Evolutionary conservation across 2,329 filamentous ascomycete species (phyloP), one percentile per base, ranked within the genome.

Genomic region (Botrytis hyacinthi): DNA sequence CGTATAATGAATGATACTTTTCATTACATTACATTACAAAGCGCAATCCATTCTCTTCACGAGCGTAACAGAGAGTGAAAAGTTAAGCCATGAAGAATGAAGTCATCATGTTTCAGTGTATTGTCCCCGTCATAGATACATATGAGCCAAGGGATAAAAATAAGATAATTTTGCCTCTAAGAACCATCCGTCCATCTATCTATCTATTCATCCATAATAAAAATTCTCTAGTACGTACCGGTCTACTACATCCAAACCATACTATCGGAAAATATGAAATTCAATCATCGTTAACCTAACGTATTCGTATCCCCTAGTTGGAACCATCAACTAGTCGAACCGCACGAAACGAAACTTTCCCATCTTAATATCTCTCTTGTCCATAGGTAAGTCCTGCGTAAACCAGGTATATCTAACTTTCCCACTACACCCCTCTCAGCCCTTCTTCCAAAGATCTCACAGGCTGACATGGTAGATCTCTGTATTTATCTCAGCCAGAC

Each of bases 211-310:
- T 9, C 10, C 37, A 8, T 40, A 9, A 42, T 6, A 14, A 14
- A 12, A 51, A n/a, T n/a, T 14, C 48, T 16, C 48, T 51, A 51
- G 48, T 5, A n/a, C 48, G 4, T n/a, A 14, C 48, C 48, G 4
- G 4, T 51, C 4, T 14, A n/a, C 48, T n/a, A n/a, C 40, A 40
- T n/a, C 35, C 60, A n/a, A n/a, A 62, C 60, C 60, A 62, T 8
- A 40, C 61, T 63, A 63, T 63, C 61, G 61, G 61, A 63, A 51
- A n/a, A n/a, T n/a, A 14, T n/a, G 26, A n/a, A 63, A 42, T 40
- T 62, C 60, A 40, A 63, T 29, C 60, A 62, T n/a, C 1, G 5
- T 5, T n/a, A 29, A 42, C 3, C 37, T n/a, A 42, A 29, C 61
- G 61, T n/a, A 62, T 42, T 42, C 37, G 26, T 63, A 22, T 54